Conservation (phyloP, 2,329 filamentous ascomycete genomes). For the Fusarium siculi region DNA sequence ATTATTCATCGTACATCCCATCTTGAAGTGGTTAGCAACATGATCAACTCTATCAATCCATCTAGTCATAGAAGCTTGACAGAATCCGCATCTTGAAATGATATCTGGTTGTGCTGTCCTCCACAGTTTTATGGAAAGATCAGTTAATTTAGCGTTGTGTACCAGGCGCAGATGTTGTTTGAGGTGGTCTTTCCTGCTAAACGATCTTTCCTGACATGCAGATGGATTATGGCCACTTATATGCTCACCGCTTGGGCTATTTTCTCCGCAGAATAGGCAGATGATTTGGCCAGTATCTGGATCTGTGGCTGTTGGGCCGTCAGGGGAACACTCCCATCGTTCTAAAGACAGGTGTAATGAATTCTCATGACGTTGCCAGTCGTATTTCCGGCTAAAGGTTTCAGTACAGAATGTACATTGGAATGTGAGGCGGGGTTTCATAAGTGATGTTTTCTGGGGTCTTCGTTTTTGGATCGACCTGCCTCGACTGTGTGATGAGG, state of each 20-base stretch:
- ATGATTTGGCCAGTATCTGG: slow-evolving; percentile 38
- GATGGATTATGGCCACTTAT: slow-evolving; percentile 50
- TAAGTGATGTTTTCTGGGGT: slow-evolving; percentile 8
- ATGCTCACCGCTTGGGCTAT: slow-evolving; percentile 47
- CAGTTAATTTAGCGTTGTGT: slow-evolving; percentile 52
- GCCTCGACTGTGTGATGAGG: slow-evolving; percentile 9
- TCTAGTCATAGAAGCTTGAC: slow-evolving; percentile 48
- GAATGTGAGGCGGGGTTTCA: slow-evolving; percentile 34
- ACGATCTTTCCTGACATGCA: slow-evolving; percentile 61
- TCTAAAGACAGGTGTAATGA: slow-evolving; percentile 58
- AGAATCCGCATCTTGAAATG: slow-evolving; percentile 55
- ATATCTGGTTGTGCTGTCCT: slow-evolving; percentile 50
- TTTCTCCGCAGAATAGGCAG: slow-evolving; percentile 53
- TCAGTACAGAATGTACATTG: slow-evolving; percentile 61
- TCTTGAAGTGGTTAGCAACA: slow-evolving; percentile 55
- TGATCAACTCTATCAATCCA: slow-evolving; percentile 52
- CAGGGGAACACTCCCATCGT: slow-evolving; percentile 57
- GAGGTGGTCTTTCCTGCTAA: slow-evolving; percentile 57
- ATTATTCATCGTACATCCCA: slow-evolving; percentile 53
- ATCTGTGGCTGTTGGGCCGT: slow-evolving; percentile 49
- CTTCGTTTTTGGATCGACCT: slow-evolving; percentile 21
- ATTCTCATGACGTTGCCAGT: slow-evolving; percentile 62
- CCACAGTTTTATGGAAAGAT: slow-evolving; percentile 46
- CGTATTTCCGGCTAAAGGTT: slow-evolving; percentile 56
- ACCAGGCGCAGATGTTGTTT: slow-evolving; percentile 56